Evolutionary conservation across 768 basidiomycete genomes (phyloP), one percentile per base, ranked within the genome.

Genomic region (Imleria badia): DNA sequence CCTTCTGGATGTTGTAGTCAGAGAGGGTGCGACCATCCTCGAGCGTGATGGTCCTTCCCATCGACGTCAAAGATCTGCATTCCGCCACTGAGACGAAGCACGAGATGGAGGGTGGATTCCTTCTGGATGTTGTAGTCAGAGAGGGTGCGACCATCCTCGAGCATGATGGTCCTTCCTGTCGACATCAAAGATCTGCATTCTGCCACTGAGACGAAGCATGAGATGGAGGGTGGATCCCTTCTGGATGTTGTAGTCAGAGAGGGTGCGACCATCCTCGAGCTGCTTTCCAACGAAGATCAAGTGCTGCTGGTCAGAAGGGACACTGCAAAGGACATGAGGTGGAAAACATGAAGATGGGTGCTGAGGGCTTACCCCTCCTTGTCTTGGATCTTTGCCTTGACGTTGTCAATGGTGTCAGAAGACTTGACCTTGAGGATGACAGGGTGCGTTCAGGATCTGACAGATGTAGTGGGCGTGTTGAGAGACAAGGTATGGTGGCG

Each of bases 281-380:
- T 95, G 94, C 76, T 96, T 95, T 56, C 94, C 94, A 43, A 94
- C 94, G 60, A 95, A 96, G 77, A 96, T 96, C n/a, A 96, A 75
- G 59, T 94, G 92, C 68, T 95, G 92, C 64, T 93, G 93, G 74
- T 94, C 91, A 22, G 92, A 94, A 20, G 88, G 87, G 54, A 90
- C 89, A 13, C 84, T 66, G n/a, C 2, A 4, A 19, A 17, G 2
- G 4, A 15, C 4, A 23, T 66, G 26, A 66, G 63, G 51, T 2
- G 2, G 3, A 13, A 7, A 11, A 3, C 15, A 4, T 8, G 2
- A 2, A 15, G 10, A 15, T 1, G 20, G 3, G 23, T 3, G 0
- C 8, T 2, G 1, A n/a, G 1, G 2, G 31, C 62, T 31, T 30
- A 59, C 64, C 89, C 65, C 72, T 90, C 89, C 36, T 90, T 89